Base-by-base conservation (phyloP, 1,139 yeast genomes). In the Pichia kudriavzevii region DNA sequence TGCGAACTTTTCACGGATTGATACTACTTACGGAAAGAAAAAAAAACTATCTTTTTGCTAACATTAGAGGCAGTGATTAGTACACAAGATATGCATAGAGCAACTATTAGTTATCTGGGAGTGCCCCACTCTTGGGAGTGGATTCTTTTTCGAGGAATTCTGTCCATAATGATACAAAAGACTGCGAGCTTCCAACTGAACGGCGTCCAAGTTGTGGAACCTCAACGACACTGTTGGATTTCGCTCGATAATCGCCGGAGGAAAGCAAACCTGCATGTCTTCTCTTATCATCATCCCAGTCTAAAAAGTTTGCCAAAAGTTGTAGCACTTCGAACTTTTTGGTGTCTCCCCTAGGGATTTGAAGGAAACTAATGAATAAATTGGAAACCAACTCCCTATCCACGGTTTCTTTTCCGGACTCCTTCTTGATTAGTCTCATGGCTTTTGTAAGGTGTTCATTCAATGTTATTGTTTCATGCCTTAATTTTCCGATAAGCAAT, bases 381-480 rank as follows among this genome's bases (percentile, higher is more conserved):
- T 91, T 91, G 3, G 96, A 80, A 4, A 93, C 76, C 40, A 91
- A 69, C 56, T 87, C 94, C 52, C 82, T 80, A 54, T 88, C 97
- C 1, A 88, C 85, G 7, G 79, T 69, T 39, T 81, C 87, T 5
- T 83, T 74, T 39, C 76, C 77, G 35, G 81, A 72, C 34, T 72
- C 77, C 48, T 79, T 77, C 51, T 87, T 87, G 40, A 91, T 75
- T 58, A 88, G 64, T 13, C 87, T 75, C 40, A 93, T 61, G 2
- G 97, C 94, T 53, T 91, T 88, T 13, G 95, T 87, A 40, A 91
- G 63, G 61, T 91, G 98, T 53, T 91, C 98, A 55, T 91, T 91
- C 38, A 88, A 63, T 22, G 85, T 84, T n/a, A 91, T 91, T 2
- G 95, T 94, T 58, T 91, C 97, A 55, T 91, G 97, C 37, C 97